These are phyloP conservation scores for Torulaspora microellipsoides DNA, from an alignment of 805 yeast species.

Conservation along the genomic window DNA sequence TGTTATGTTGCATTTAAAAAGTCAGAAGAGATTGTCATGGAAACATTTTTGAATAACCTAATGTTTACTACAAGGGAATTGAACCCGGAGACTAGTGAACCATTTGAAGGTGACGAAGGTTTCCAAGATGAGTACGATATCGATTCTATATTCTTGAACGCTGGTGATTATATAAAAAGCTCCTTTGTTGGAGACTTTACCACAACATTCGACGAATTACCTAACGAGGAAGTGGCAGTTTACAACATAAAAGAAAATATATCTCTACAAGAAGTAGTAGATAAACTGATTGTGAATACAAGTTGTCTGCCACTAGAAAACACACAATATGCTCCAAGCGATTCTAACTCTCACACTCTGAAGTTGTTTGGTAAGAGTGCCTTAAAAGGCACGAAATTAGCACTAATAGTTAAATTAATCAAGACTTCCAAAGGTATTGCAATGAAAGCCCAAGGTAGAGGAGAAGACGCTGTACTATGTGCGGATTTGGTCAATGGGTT, in stretches of 20 bases:
- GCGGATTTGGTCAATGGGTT: conserved; percentile 29
- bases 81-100: conserved; percentile 63
- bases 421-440: conserved; percentile 45
- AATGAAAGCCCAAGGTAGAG: conserved; percentile 56
- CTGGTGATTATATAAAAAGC: conserved; percentile 82
- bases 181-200: conserved; percentile 74
- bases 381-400: conserved; percentile 36
- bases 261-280: conserved; percentile 52
- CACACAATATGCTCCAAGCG: conserved; percentile 56
- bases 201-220: conserved; percentile 66
- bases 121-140: conserved; percentile 91
- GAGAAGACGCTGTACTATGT: conserved; percentile 41
- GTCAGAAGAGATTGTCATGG: conserved; percentile 42
- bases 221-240: conserved; percentile 58
- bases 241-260: conserved; percentile 53
- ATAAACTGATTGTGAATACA: conserved; percentile 47
- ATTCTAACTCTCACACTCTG: conserved; percentile 57
- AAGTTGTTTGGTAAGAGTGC: conserved; percentile 77
- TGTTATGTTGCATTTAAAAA: conserved; percentile 73
- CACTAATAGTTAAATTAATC: conserved; percentile 52
- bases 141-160: conserved; percentile 62
- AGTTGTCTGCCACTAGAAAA: conserved; percentile 72
- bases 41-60: conserved; percentile 59
- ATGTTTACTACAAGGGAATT: conserved; percentile 75
- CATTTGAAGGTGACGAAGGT: conserved; percentile 71